Conservation (phyloP, 2,329 filamentous ascomycete genomes). For the Xylaria sp. region DNA sequence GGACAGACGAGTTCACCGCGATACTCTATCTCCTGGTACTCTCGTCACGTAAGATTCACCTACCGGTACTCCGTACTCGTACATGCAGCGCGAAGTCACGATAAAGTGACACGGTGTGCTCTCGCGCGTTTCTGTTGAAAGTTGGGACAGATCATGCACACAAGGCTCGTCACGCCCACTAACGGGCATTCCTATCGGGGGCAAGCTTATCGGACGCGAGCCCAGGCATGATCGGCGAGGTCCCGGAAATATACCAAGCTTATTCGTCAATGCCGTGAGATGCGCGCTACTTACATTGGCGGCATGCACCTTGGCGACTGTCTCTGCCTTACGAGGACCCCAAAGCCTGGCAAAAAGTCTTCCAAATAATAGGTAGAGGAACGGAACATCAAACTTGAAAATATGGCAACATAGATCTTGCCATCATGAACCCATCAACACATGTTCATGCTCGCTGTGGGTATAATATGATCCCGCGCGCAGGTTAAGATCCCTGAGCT, state of each 20-base stretch:
- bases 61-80: neutral
- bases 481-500: slow-evolving; percentile 3
- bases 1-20: slow-evolving; percentile 1
- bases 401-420: neutral
- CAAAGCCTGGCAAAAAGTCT: too few relatives aligned
- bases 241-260: neutral
- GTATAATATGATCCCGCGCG: neutral
- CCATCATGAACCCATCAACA: slow-evolving; percentile 3
- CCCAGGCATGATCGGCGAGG: neutral
- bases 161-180: neutral
- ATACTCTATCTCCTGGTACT: neutral
- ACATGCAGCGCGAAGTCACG: neutral
- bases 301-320: neutral
- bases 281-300: neutral
- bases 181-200: neutral
- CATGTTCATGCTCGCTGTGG: slow-evolving; percentile 12
- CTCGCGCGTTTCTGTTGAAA: neutral
- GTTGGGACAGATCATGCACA: slow-evolving; percentile 3
- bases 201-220: neutral
- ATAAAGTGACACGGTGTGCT: neutral
- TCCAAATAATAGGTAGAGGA: neutral
- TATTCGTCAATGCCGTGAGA: neutral
- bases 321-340: neutral
- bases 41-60: neutral
- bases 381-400: slow-evolving; percentile 12